Base-by-base conservation (phyloP, 768 basidiomycete species). In the Postia placenta region DNA sequence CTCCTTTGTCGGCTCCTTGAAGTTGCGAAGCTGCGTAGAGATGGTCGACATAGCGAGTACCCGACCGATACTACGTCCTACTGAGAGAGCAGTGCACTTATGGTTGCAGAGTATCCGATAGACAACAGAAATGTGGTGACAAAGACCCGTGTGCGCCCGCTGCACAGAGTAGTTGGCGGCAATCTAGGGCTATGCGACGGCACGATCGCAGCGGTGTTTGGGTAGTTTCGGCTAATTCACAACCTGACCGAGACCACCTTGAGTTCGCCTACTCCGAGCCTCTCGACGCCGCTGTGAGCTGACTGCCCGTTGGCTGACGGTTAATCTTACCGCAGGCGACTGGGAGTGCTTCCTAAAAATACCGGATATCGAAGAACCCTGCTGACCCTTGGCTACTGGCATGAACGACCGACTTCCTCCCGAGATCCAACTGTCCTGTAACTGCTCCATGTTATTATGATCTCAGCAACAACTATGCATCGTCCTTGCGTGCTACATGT, bases 1-100 rank as follows among this genome's bases (percentile, higher is more conserved):
- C 48, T 95, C 92, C 68, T 83, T 92, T 5, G 87, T 85, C 40
- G 91, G 91, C 67, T 95, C 92, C 73, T 88, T 90, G 77, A 93
- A 92, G 62, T 88, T 80, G 48, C 92, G 82, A 39, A 96, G 79
- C 55, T 92, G 88, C 20, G 88, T 87, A 42, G 86, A 88, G 62
- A 92, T 92, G 45, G 81, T 86, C 33, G 87, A 73, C 89, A 90
- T 91, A 22, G 55, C 53, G 51, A 19, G 38, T 15, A 28, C 27
- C 43, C 30, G 15, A 15, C 7, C 30, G 9, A 33, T 7, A 15
- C 9, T 15, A 15, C 30, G 30, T 33, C 30, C 30, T 33, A 33
- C 15, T 7, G 15, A 33, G 30, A 7, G 30, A 15, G 30, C 30
- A 33, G 30, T 33, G 30, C 7, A 33, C 30, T 15, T 7, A 33